Evolutionary conservation across 2,329 filamentous ascomycete species (phyloP).

Genomic region (Bipolaris victoriae): DNA sequence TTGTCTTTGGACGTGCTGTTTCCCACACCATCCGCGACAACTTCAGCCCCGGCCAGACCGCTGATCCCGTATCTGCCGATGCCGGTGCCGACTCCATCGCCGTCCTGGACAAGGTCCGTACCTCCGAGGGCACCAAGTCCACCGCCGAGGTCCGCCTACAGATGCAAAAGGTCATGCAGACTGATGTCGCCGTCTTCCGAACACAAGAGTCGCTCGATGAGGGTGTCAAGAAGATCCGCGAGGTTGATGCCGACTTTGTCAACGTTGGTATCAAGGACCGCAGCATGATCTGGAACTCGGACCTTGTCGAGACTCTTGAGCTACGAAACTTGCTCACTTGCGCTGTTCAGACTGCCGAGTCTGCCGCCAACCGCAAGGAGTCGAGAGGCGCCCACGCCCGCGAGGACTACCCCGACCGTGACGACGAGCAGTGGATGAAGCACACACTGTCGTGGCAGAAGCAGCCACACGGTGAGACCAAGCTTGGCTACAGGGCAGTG

Average conservation of each 20-base stretch:
- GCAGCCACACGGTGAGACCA: constrained; percentile 83
- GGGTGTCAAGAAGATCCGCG: constrained; percentile 84
- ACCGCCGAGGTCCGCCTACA: constrained; percentile 86
- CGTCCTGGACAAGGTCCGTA: constrained; percentile 85
- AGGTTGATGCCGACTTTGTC: constrained; percentile 79
- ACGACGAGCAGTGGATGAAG: constrained; percentile 99
- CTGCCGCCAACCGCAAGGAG: constrained; percentile 94
- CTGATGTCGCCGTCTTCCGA: constrained; percentile 94
- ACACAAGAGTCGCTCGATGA: constrained; percentile 93
- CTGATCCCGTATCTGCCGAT: constrained; percentile 80
- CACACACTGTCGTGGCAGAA: constrained; percentile 97
- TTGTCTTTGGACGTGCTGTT: constrained; percentile 97
- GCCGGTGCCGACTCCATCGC: constrained; percentile 87
- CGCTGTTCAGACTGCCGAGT: constrained; percentile 91
- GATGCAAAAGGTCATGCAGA: constrained; percentile 99
- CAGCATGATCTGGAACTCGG: constrained; percentile 99
- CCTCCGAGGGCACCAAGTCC: constrained; percentile 80
- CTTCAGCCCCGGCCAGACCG: constrained; percentile 80
- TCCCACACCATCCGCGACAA: constrained; percentile 97
- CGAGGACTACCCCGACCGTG: constrained; percentile 94
- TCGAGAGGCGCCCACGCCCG: constrained; percentile 96
- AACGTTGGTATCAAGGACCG: constrained; percentile 96
- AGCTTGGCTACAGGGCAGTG: constrained; percentile 85
- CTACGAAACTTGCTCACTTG: constrained; percentile 94
- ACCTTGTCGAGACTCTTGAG: constrained; percentile 95